Base-by-base conservation (phyloP, 2,329 filamentous ascomycete species). In the Coniochaeta ligniaria region DNA sequence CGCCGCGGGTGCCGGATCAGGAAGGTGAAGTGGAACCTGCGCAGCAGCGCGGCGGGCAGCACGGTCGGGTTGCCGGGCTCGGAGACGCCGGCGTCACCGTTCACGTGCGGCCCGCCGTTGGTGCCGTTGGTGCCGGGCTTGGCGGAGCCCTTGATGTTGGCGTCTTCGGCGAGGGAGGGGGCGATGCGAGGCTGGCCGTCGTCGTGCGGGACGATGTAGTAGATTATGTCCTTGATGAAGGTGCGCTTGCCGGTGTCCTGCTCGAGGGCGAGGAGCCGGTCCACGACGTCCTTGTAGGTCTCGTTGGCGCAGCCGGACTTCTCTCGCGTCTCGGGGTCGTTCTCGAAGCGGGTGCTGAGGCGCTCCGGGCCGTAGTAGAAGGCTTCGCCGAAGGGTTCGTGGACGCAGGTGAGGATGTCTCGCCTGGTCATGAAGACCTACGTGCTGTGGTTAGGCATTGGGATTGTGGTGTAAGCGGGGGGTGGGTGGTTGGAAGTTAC, bases 181-280 rank as follows among this genome's bases (percentile, higher is more conserved):
- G 91, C 92, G 62, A 95, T 85, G 57, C 79, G 80, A 58, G 91
- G 84, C 68, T 89, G 83, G 55, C 82, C 80, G 64, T 89, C 79
- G 3, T 89, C 79, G 3, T 91, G 91, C 6, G 92, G 90, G 65
- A 96, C 81, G 66, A 97, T 81, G 74, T 98, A 98, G 76, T 97
- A 89, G 60, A 90, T 88, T 78, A 98, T 99, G 74, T 98, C 95
- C 76, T 99, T 99, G 83, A 99, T 95, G 78, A 98, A 97, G 68
- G 96, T 79, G 67, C 94, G 90, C 79, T 96, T 96, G 69, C 87
- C 90, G 2, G 5, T 9, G 5, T 41, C 16, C 90, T 95, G 91
- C 86, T 95, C 84, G 72, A 86, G 83, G 70, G 83, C 83, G 70
- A 91, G 87, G 68, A 91, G 85, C 66, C 97, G 85, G 68, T 94